Conservation (phyloP, 768 basidiomycete genomes). For the Mycena sanguinolenta region DNA sequence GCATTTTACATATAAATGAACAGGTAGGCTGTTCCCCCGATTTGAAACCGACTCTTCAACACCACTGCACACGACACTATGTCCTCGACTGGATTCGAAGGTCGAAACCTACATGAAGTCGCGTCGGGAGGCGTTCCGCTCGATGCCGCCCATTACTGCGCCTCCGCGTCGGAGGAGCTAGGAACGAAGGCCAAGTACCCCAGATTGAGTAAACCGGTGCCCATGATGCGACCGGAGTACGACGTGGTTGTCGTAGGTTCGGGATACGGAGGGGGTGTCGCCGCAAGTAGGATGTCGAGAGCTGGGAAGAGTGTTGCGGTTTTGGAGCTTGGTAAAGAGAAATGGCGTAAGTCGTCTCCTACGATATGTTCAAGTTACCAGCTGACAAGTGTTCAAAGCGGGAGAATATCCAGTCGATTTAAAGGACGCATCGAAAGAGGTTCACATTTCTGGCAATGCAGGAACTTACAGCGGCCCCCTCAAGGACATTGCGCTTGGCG, state of each 20-base stretch:
- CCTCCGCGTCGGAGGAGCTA: neutral
- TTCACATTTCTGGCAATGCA: conserved; percentile 33
- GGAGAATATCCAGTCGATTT: conserved; percentile 37
- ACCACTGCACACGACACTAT: neutral
- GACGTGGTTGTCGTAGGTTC: conserved; percentile 39
- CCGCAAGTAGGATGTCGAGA: conserved; percentile 38
- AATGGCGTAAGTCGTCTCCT: conserved; percentile 33
- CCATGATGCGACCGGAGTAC: conserved; percentile 37
- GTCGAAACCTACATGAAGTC: neutral
- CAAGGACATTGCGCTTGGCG: conserved; percentile 27
- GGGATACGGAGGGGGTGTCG: conserved; percentile 39
- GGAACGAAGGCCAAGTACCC: conserved; percentile 18
- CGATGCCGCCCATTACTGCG: neutral
- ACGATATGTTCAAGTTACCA: neutral
- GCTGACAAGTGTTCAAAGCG: conserved; percentile 16
- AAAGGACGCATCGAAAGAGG: conserved; percentile 19
- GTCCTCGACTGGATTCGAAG: neutral
- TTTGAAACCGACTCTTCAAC: neutral
- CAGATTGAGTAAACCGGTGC: conserved; percentile 34
- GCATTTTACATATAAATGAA: no score
- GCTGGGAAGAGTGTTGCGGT: conserved; percentile 36
- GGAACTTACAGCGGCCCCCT: conserved; percentile 23
- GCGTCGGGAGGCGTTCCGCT: conserved; percentile 7
- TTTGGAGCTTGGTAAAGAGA: conserved; percentile 38
- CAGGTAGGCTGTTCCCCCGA: no score